Evolutionary conservation across 2,329 filamentous ascomycete species (phyloP).

Genomic region (Diplodia intermedia): DNA sequence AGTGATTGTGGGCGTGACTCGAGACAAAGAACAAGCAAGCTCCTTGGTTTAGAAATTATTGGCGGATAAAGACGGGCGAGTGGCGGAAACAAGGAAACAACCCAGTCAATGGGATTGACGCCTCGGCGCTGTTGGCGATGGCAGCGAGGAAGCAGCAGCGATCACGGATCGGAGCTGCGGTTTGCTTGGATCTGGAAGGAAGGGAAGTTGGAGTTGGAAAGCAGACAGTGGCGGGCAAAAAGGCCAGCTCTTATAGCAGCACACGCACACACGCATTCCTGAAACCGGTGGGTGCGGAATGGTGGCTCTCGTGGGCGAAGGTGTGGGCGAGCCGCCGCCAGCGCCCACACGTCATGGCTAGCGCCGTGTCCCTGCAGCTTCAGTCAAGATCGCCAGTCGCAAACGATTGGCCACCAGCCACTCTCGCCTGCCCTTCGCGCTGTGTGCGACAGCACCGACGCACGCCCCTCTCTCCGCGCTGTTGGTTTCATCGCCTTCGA

Average conservation of each 20-base stretch:
- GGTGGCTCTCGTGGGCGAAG: slow-evolving; percentile 1
- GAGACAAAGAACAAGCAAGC: slow-evolving; percentile 17
- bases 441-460: slow-evolving; percentile 7
- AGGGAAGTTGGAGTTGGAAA: background rate
- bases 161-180: slow-evolving; percentile 19
- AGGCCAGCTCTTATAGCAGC: slow-evolving; percentile 26
- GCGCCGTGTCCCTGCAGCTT: slow-evolving; percentile 27
- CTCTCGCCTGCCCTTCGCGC: slow-evolving; percentile 9
- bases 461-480: background rate
- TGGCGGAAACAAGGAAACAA: slow-evolving; percentile 30
- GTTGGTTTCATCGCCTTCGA: slow-evolving; percentile 19
- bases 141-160: background rate
- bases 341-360: slow-evolving; percentile 27
- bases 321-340: slow-evolving; percentile 11
- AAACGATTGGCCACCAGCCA: slow-evolving; percentile 14
- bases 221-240: background rate
- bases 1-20: slow-evolving; percentile 2
- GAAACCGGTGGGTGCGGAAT: slow-evolving; percentile 26
- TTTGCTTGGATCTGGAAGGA: slow-evolving; percentile 4
- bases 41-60: slow-evolving; percentile 27
- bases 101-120: slow-evolving; percentile 29
- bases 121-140: background rate
- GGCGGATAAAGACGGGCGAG: slow-evolving; percentile 21
- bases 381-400: slow-evolving; percentile 16
- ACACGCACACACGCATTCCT: slow-evolving; percentile 12